A percentile compares a stretch with the other conserved stretches of the same genome.
These are phyloP conservation scores for Leishmania gerbilli DNA, from an alignment of 208 protist genomes.

Conservation along the genomic window DNA sequence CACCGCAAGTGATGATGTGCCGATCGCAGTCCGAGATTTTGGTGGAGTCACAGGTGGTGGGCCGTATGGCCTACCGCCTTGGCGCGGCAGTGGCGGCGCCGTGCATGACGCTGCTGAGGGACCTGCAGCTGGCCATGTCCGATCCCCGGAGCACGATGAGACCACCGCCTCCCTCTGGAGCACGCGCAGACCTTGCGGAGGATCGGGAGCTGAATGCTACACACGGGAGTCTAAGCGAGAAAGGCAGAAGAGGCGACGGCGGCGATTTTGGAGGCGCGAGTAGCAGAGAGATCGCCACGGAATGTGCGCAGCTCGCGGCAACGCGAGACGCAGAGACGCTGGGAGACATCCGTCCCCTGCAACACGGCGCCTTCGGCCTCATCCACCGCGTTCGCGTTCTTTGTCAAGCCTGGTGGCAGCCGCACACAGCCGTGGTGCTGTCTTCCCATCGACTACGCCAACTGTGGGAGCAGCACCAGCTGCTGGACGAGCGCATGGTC, in stretches of 20 bases:
- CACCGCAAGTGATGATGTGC: slow-evolving; percentile 47
- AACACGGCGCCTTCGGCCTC: slow-evolving; percentile 28
- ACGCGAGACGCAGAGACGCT: slow-evolving; percentile 23
- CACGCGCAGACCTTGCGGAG: background rate
- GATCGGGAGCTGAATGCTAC: background rate
- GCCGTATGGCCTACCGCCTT: slow-evolving; percentile 50
- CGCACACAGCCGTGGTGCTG: slow-evolving; percentile 50
- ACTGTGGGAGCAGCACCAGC: slow-evolving; percentile 44
- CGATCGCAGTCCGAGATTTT: slow-evolving; percentile 32
- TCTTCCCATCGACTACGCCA: slow-evolving; percentile 33
- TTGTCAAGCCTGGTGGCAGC: slow-evolving; percentile 63
- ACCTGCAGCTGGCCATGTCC: slow-evolving; percentile 39
- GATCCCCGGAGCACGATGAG: slow-evolving; percentile 7
- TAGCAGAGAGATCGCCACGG: background rate
- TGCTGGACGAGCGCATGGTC: slow-evolving; percentile 49
- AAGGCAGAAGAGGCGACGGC: background rate
- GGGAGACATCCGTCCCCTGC: slow-evolving; percentile 5
- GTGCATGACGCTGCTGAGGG: slow-evolving; percentile 58
- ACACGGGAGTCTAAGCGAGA: background rate
- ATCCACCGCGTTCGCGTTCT: slow-evolving; percentile 57
- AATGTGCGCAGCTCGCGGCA: slow-evolving; percentile 11
- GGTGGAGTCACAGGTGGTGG: slow-evolving; percentile 55
- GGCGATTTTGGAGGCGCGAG: background rate
- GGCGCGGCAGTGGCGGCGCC: slow-evolving; percentile 42
- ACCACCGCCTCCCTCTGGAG: background rate